Conservation (phyloP, 2,329 filamentous ascomycete species). For the Talaromyces funiculosus region DNA sequence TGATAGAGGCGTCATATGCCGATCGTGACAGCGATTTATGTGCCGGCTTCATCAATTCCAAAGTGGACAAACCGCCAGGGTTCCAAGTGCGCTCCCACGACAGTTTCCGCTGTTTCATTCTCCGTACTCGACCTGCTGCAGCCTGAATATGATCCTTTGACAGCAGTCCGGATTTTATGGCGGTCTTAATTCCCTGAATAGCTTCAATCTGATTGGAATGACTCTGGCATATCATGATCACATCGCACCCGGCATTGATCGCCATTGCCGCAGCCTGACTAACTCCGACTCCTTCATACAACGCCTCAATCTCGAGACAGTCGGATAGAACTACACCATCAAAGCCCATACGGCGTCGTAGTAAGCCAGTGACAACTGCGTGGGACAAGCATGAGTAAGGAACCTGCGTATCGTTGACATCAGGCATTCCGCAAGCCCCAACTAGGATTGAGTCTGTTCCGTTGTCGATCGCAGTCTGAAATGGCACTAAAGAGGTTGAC, state of each 20-base stretch:
- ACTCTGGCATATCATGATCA: slow-evolving; percentile 13
- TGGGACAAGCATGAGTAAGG: slow-evolving; percentile 11
- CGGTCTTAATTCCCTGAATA: slow-evolving; percentile 10
- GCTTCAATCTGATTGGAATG: slow-evolving; percentile 13
- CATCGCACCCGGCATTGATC: slow-evolving; percentile 12
- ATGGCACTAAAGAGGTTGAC: slow-evolving; percentile 10
- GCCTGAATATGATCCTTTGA: slow-evolving; percentile 5
- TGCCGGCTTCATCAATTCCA: slow-evolving; percentile 8
- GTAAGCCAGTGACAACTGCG: slow-evolving; percentile 9
- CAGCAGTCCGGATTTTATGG: slow-evolving; percentile 9
- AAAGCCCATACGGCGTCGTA: slow-evolving; percentile 12
- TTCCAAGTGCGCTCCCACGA: slow-evolving; percentile 12
- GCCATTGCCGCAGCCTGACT: slow-evolving; percentile 14
- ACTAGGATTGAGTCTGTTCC: slow-evolving; percentile 8
- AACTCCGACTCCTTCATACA: slow-evolving; percentile 13
- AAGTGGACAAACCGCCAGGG: slow-evolving; percentile 2
- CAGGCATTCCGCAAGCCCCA: slow-evolving; percentile 13
- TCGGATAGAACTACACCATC: slow-evolving; percentile 11
- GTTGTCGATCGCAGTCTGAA: slow-evolving; percentile 12
- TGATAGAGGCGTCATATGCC: slow-evolving; percentile 10
- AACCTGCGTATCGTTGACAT: slow-evolving; percentile 9
- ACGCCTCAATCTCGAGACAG: slow-evolving; percentile 11
- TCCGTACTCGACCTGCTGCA: slow-evolving; percentile 9
- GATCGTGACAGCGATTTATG: slow-evolving; percentile 6
- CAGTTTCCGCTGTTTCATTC: slow-evolving; percentile 10